phyloP scores from a whole-genome alignment of 495 filamentous ascomycete species.

The Articulospora tetracladia region DNA sequence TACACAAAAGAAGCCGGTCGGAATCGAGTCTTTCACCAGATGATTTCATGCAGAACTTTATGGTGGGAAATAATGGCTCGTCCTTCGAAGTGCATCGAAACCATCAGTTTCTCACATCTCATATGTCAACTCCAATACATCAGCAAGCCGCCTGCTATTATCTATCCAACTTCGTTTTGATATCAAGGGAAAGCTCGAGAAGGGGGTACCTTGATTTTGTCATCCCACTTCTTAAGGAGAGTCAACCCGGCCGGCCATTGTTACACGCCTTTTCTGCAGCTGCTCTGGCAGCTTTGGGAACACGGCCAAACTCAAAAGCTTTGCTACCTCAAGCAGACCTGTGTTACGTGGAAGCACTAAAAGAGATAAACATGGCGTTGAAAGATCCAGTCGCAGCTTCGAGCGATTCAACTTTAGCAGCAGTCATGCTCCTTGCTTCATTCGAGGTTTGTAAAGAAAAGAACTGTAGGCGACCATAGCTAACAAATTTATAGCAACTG shows the following conservation, averaged over 20 bases:
- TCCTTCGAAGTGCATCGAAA: neutral
- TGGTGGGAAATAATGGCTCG: neutral
- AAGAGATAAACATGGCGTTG: slow-evolving; percentile 48
- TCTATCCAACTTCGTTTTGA: slow-evolving; percentile 50
- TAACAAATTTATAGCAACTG: slow-evolving; percentile 32
- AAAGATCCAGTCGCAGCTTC: slow-evolving; percentile 38
- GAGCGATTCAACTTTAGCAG: slow-evolving; percentile 53
- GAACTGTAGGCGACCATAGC: neutral
- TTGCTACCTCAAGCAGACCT: slow-evolving; percentile 31
- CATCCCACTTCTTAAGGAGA: slow-evolving; percentile 45
- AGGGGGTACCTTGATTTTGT: slow-evolving; percentile 56
- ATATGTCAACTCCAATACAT: slow-evolving; percentile 30
- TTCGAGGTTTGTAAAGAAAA: slow-evolving; percentile 51
- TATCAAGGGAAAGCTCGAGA: slow-evolving; percentile 38
- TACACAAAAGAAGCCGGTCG: neutral
- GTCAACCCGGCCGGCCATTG: slow-evolving; percentile 40
- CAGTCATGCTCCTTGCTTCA: slow-evolving; percentile 55
- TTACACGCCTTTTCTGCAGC: slow-evolving; percentile 57
- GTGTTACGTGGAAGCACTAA: slow-evolving; percentile 47
- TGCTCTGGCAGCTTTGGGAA: slow-evolving; percentile 51
- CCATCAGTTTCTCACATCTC: slow-evolving; percentile 19
- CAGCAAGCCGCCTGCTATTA: slow-evolving; percentile 50
- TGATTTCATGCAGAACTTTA: neutral
- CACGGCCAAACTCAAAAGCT: slow-evolving; percentile 34
- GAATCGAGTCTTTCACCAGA: neutral